These are phyloP conservation scores for Mycena galericulata DNA, from an alignment of 768 basidiomycete species.

Conservation along the genomic window DNA sequence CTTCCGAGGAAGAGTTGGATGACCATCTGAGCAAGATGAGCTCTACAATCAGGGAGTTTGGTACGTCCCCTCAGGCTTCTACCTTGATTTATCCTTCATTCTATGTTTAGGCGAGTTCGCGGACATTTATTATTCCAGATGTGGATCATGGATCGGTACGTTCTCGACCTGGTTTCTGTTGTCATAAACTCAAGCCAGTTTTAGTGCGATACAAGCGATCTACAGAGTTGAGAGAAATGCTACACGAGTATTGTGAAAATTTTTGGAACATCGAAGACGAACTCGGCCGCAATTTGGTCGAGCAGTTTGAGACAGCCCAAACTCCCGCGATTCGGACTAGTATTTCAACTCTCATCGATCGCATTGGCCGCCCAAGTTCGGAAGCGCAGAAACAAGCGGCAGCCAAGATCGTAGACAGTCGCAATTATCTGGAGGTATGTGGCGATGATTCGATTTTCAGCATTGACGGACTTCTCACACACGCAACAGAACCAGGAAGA, in stretches of 20 bases:
- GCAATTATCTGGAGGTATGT: not conserved
- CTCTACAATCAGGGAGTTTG: slow-evolving; percentile 19
- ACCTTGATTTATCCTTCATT: not conserved
- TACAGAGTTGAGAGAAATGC: slow-evolving; percentile 14
- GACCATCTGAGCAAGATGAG: slow-evolving; percentile 15
- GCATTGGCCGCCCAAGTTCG: not conserved
- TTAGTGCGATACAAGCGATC: slow-evolving; percentile 10
- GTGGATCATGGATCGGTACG: slow-evolving; percentile 18
- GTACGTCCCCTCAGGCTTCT: not conserved
- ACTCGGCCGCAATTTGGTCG: too few relatives aligned
- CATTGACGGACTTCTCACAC: not conserved
- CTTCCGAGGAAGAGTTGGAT: not conserved
- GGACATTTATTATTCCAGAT: slow-evolving; percentile 22
- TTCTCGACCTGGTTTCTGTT: not conserved
- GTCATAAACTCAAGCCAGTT: not conserved
- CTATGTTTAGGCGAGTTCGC: slow-evolving; percentile 3
- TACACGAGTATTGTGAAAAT: slow-evolving; percentile 19
- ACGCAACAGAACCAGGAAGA: not conserved
- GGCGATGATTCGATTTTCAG: not conserved
- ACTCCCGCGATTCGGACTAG: not conserved
- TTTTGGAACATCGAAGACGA: slow-evolving; percentile 21
- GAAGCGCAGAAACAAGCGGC: not conserved
- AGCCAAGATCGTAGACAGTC: not conserved
- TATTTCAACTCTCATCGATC: slow-evolving; percentile 5
- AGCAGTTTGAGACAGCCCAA: not conserved